These are phyloP conservation scores for Camillea tinctor DNA, from an alignment of 2,329 filamentous ascomycete species.

Conservation along the genomic window DNA sequence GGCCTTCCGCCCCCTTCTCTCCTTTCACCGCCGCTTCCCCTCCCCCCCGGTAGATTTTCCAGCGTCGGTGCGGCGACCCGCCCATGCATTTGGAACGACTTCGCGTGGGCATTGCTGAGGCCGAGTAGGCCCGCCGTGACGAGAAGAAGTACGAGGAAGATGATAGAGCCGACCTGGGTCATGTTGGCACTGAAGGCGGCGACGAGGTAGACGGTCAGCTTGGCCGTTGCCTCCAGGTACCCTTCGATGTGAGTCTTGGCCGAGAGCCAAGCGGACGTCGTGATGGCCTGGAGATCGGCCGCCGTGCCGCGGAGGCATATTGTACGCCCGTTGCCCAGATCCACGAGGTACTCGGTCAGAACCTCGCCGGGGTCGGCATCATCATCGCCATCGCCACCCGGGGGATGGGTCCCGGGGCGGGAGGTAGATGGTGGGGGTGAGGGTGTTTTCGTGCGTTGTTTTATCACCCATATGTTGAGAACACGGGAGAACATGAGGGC, in stretches of 20 bases:
- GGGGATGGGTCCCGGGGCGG: slow-evolving; percentile 6
- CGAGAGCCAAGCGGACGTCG: slow-evolving; percentile 55
- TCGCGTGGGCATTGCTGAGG: slow-evolving; percentile 51
- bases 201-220: slow-evolving; percentile 57
- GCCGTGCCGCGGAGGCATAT: slow-evolving; percentile 53
- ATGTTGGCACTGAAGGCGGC: slow-evolving; percentile 56
- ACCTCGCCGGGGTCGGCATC: slow-evolving; percentile 18
- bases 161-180: slow-evolving; percentile 49
- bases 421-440: slow-evolving; percentile 14
- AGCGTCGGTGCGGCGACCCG: slow-evolving; percentile 40
- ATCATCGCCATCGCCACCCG: slow-evolving; percentile 2
- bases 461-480: slow-evolving; percentile 57
- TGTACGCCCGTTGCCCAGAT: slow-evolving; percentile 50
- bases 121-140: slow-evolving; percentile 53
- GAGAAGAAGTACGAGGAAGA: slow-evolving; percentile 51
- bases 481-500: slow-evolving; percentile 53
- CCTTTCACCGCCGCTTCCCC: background rate
- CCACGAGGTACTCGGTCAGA: slow-evolving; percentile 48
- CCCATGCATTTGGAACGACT: slow-evolving; percentile 50
- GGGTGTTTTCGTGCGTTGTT: slow-evolving; percentile 41
- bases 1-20: background rate
- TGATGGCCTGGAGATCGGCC: slow-evolving; percentile 59
- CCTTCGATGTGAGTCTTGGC: slow-evolving; percentile 50
- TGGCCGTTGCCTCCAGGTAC: slow-evolving; percentile 52
- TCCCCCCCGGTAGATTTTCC: slow-evolving; percentile 20